Base-by-base conservation (phyloP, 2,329 filamentous ascomycete genomes). In the Arachnomyces sp. region DNA sequence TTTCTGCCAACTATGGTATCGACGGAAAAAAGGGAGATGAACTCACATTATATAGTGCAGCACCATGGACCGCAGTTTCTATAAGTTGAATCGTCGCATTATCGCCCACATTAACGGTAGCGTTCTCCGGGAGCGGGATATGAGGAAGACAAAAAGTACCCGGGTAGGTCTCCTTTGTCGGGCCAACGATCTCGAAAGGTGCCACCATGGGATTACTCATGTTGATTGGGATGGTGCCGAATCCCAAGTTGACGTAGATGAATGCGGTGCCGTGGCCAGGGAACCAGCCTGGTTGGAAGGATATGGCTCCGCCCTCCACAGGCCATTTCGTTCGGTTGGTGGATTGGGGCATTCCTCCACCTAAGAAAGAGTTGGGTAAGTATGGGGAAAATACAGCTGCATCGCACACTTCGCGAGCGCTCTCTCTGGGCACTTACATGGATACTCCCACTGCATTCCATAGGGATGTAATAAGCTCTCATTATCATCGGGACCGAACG, bases 251-350 rank as follows among this genome's bases (percentile, higher is more conserved):
- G 66, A 96, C 71, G 67, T 94, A 94, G 58, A 94, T 74, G 53
- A 87, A 77, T 13, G 88, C 90, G 4, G 78, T 81, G 28, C 76
- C 63, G 61, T 96, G 92, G 48, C 92, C 92, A 43, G 81, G 79
- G 70, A 95, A 95, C 92, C 92, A 96, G 55, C 90, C 92, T 0
- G 92, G 92, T 58, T 96, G 90, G 54, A 95, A 74, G 36, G 87
- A 76, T 45, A 98, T 57, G n/a, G 88, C 87, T 46, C 92, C 92
- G 51, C 92, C 92, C 20, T 68, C 77, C 36, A 87, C 74, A 12
- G 92, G 89, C 92, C 92, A 96, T 67, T 82, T 85, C 11, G 92
- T 94, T 47, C 90, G 80, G 67, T 98, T 96, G 33, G 65, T 73
- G 0, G 85, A 84, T 29, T 77, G 75, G 34, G 72, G 70, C 68